Percentiles rank a stretch among this genome's conserved stretches.
Evolutionary conservation across 108 stramenopile genomes (phyloP).

Genomic region (Craspedostauros australis): DNA sequence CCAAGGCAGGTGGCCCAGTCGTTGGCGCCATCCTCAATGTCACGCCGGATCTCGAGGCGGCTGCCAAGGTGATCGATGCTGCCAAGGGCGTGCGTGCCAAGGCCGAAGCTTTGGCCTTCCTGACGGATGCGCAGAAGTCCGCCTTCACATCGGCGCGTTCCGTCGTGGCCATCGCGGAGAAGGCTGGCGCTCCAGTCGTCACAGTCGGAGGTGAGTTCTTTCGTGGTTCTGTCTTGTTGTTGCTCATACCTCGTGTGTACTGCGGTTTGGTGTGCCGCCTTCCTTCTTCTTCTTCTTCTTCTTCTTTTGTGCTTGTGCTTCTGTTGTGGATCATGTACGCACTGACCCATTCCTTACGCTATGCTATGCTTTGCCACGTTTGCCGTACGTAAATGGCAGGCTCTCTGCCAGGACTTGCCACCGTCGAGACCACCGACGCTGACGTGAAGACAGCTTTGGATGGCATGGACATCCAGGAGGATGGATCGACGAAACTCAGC

Average conservation of each 20-base stretch:
- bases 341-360: neutral
- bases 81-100: constrained; percentile 59
- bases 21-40: constrained; percentile 68
- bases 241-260: neutral
- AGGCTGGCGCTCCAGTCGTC: constrained; percentile 63
- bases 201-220: constrained; percentile 54
- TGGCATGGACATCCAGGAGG: constrained; percentile 71
- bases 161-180: constrained; percentile 46
- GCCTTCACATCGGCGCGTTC: constrained; percentile 63
- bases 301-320: neutral
- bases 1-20: constrained; percentile 60
- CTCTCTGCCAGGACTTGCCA: constrained; percentile 51
- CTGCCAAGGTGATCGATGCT: constrained; percentile 47
- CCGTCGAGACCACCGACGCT: constrained; percentile 49
- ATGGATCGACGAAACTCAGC: constrained; percentile 60
- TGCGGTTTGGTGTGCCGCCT: neutral
- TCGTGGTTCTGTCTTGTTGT: neutral
- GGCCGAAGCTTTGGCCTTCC: constrained; percentile 74
- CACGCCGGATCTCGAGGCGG: constrained; percentile 61
- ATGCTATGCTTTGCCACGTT: neutral
- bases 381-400: constrained; percentile 16
- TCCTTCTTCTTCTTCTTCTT: neutral
- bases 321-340: neutral
- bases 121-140: constrained; percentile 51
- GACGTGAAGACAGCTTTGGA: constrained; percentile 62